Evolutionary conservation across 148 eudicot genomes (phyloP).

Genomic region (Amaranthus cruentus): DNA sequence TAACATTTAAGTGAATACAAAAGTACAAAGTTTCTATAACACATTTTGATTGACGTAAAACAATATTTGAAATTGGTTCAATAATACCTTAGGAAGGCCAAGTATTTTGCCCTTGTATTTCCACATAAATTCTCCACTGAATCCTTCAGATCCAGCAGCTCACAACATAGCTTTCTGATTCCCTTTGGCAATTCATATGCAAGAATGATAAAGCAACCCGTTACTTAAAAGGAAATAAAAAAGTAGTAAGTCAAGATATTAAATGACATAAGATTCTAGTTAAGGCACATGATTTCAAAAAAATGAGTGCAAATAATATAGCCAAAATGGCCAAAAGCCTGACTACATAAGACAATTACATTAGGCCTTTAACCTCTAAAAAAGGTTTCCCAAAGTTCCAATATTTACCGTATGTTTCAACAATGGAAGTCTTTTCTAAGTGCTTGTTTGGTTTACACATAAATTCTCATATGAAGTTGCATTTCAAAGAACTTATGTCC

Average conservation of each 20-base stretch:
- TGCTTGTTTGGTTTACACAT: too few species aligned
- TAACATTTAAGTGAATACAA: background rate
- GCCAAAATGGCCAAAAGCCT: background rate
- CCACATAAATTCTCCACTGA: conserved; percentile 94
- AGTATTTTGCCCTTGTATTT: conserved; percentile 72
- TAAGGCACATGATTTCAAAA: background rate
- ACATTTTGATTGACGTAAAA: background rate
- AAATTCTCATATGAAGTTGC: too few species aligned
- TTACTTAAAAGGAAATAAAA: background rate
- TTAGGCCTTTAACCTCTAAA: background rate
- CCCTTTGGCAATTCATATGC: conserved; percentile 46
- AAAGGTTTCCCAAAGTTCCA: background rate
- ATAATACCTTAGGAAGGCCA: conserved; percentile 78
- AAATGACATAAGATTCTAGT: background rate
- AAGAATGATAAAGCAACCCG: background rate
- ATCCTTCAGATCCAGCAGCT: conserved; percentile 96
- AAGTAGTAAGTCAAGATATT: background rate
- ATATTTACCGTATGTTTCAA: background rate
- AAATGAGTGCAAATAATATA: background rate
- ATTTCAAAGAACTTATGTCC: too few species aligned
- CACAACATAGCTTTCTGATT: conserved; percentile 85
- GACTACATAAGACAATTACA: background rate
- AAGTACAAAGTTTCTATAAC: background rate
- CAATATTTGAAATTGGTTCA: background rate
- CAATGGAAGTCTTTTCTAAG: background rate